Evolutionary conservation across 2,329 filamentous ascomycete species (phyloP).

Genomic region (Ophiostoma piceae): DNA sequence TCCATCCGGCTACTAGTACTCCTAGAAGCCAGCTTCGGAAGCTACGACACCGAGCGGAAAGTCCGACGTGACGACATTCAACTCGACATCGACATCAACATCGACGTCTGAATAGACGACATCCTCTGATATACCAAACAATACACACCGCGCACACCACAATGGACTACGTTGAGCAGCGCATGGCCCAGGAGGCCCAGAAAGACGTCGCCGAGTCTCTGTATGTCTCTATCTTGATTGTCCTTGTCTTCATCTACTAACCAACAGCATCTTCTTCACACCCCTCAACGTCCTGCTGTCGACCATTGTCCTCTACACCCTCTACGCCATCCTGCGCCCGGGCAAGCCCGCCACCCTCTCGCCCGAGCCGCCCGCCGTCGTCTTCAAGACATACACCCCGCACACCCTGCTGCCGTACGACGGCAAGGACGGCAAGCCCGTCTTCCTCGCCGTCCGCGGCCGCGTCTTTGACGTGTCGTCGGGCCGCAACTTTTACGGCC

Average conservation of each 20-base stretch:
- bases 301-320: constrained; percentile 51
- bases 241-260: not conserved
- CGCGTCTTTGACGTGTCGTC: constrained; percentile 83
- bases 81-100: not conserved
- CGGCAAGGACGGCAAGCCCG: constrained; percentile 65
- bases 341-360: constrained; percentile 46
- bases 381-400: constrained; percentile 68
- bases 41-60: not conserved
- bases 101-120: not conserved
- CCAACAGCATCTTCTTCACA: constrained; percentile 45
- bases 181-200: constrained; percentile 50
- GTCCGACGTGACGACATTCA: constrained; percentile 3
- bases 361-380: constrained; percentile 50
- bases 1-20: not conserved
- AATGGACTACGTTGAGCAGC: constrained; percentile 55
- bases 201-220: constrained; percentile 30
- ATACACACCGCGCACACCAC: not conserved
- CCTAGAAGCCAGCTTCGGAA: not conserved
- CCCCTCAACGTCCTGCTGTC: constrained; percentile 60
- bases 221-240: constrained; percentile 17
- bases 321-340: constrained; percentile 52
- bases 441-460: constrained; percentile 88
- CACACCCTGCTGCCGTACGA: constrained; percentile 80
- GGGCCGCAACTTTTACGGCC: constrained; percentile 92
- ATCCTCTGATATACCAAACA: not conserved